A percentile compares a stretch with the other conserved stretches of the same genome.
These are phyloP conservation scores for Pythium utonaiense DNA, from an alignment of 352 stramenopile genomes.

Conservation along the genomic window DNA sequence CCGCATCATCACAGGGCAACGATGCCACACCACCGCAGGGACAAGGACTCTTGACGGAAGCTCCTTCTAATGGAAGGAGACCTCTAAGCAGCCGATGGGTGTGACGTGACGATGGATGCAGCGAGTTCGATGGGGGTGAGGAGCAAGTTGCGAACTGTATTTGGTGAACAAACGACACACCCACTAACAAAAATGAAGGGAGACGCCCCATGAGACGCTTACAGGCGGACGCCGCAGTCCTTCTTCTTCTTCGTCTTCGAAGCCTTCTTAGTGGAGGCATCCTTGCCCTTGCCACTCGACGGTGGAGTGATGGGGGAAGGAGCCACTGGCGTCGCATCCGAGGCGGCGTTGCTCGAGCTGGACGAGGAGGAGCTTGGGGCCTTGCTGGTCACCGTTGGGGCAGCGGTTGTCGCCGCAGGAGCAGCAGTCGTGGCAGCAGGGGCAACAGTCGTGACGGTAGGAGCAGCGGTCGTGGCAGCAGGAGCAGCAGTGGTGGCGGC, in stretches of 20 bases:
- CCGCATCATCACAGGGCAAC: too few species aligned
- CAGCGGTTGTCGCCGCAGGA: slow-evolving; percentile 9
- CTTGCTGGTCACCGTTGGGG: neutral
- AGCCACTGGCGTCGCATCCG: neutral
- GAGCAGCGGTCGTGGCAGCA: neutral
- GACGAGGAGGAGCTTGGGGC: neutral
- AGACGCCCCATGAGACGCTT: neutral
- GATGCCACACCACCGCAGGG: too few species aligned
- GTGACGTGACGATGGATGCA: too few species aligned
- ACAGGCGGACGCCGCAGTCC: slow-evolving; percentile 10
- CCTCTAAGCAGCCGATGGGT: too few species aligned
- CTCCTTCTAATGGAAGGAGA: too few species aligned
- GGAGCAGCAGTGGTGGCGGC: slow-evolving; percentile 19
- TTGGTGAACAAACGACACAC: slow-evolving; percentile 1
- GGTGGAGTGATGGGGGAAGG: neutral
- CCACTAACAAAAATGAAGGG: slow-evolving; percentile 10
- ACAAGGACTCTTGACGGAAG: too few species aligned
- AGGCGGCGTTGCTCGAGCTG: neutral
- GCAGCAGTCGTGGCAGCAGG: neutral
- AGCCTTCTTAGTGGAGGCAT: neutral
- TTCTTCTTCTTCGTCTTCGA: slow-evolving; percentile 6
- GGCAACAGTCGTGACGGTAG: neutral
- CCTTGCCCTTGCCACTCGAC: neutral
- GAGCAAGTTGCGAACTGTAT: slow-evolving; percentile 3
- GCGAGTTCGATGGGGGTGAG: neutral